Conservation (phyloP, 495 filamentous ascomycete species). For the Niebla homalea region DNA sequence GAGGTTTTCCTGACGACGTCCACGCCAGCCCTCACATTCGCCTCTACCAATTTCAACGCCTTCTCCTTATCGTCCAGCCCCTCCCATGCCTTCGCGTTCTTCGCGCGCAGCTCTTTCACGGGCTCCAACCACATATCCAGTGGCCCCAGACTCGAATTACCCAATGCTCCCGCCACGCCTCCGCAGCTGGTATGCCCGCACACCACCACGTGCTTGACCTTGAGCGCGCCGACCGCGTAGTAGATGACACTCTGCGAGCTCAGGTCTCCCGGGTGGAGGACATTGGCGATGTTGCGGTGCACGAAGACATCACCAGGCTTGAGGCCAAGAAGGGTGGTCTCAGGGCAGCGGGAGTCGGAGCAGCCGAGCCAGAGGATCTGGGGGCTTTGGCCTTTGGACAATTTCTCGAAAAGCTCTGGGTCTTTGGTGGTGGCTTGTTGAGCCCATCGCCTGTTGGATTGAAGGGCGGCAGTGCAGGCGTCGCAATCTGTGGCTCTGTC, state of each 20-base stretch:
- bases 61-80: conserved; percentile 38
- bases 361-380: conserved; percentile 86
- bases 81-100: conserved; percentile 21
- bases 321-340: conserved; percentile 69
- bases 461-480: conserved; percentile 40
- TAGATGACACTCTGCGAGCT: conserved; percentile 67
- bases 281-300: conserved; percentile 91
- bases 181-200: conserved; percentile 78
- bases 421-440: conserved; percentile 49
- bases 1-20: conserved; percentile 40
- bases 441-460: conserved; percentile 61
- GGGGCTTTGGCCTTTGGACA: conserved; percentile 57
- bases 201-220: conserved; percentile 71
- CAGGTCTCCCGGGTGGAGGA: conserved; percentile 65
- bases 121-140: conserved; percentile 67
- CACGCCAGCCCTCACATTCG: conserved; percentile 57
- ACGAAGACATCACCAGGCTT: conserved; percentile 84
- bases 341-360: conserved; percentile 78
- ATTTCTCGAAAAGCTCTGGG: conserved; percentile 57
- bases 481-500: conserved; percentile 15
- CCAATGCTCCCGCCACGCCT: conserved; percentile 57
- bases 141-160: conserved; percentile 56
- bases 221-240: conserved; percentile 61
- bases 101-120: conserved; percentile 43
- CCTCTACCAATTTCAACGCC: conserved; percentile 44